phyloP scores from a whole-genome alignment of 768 basidiomycete genomes.

The Ramaria rubella region DNA sequence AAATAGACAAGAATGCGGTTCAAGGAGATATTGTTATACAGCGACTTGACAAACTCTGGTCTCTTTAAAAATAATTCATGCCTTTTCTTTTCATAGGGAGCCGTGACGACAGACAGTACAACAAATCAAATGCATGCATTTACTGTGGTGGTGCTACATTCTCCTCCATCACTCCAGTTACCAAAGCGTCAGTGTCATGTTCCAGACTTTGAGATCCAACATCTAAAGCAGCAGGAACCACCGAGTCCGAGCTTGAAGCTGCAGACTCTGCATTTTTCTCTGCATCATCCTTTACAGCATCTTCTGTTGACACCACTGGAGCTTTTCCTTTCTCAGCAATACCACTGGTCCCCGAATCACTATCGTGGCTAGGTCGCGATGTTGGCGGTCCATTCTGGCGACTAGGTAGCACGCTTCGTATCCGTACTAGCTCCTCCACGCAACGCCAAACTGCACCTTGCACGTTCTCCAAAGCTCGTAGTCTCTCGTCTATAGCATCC shows the following conservation, averaged over 20 bases:
- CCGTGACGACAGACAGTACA: background rate
- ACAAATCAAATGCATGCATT: background rate
- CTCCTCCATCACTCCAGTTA: background rate
- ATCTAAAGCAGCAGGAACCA: background rate
- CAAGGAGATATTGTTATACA: slow-evolving; percentile 51
- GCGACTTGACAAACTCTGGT: slow-evolving; percentile 38
- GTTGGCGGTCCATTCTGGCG: slow-evolving; percentile 9
- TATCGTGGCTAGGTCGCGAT: background rate
- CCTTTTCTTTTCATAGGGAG: background rate
- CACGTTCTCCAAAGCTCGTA: slow-evolving; percentile 72
- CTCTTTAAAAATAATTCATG: slow-evolving; percentile 8
- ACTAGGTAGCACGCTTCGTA: slow-evolving; percentile 59
- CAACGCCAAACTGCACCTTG: slow-evolving; percentile 67
- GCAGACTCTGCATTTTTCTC: background rate
- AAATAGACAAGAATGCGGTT: slow-evolving; percentile 53
- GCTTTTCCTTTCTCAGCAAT: background rate
- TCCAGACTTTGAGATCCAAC: background rate
- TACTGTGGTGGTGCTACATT: background rate
- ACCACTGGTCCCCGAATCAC: background rate
- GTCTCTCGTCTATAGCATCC: slow-evolving; percentile 78
- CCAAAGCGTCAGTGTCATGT: background rate
- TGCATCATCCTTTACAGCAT: background rate
- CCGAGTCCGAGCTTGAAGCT: background rate
- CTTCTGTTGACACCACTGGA: too few relatives aligned
- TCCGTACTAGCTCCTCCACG: slow-evolving; percentile 69